A percentile compares a stretch with the other conserved stretches of the same genome.
These are phyloP conservation scores for Westerdykella ornata DNA, from an alignment of 2,329 filamentous ascomycete genomes.

Conservation along the genomic window DNA sequence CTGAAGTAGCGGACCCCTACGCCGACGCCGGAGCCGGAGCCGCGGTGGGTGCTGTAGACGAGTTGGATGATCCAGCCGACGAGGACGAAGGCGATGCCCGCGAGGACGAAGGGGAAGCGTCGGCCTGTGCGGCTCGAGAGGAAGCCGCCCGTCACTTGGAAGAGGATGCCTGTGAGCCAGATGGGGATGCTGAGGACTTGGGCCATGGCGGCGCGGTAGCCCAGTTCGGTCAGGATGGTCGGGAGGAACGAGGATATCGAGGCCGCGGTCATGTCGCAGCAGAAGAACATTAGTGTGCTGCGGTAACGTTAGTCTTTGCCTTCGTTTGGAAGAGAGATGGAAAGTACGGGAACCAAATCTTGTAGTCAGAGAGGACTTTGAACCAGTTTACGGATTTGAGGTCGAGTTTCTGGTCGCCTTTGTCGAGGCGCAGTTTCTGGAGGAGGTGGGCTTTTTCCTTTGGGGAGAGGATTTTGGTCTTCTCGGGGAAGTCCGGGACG, in stretches of 20 bases:
- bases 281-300: conserved; percentile 31
- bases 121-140: conserved; percentile 22
- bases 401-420: conserved; percentile 41
- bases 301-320: conserved; percentile 5
- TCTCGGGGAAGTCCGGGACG: conserved; percentile 49
- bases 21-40: conserved; percentile 47
- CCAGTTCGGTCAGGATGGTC: conserved; percentile 31
- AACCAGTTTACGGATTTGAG: conserved; percentile 43
- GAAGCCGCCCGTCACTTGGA: conserved; percentile 17
- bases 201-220: conserved; percentile 26
- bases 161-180: conserved; percentile 26
- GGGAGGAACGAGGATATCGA: conserved; percentile 29
- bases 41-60: conserved; percentile 32
- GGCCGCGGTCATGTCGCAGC: conserved; percentile 31
- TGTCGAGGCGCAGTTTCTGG: conserved; percentile 45
- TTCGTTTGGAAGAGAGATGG: conserved; percentile 40
- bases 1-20: conserved; percentile 47
- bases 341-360: conserved; percentile 49
- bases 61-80: conserved; percentile 49
- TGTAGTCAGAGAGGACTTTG: conserved; percentile 48
- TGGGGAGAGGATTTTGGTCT: conserved; percentile 44
- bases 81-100: conserved; percentile 35
- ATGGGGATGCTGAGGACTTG: conserved; percentile 34
- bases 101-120: conserved; percentile 28
- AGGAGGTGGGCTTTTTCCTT: conserved; percentile 49